Conservation (phyloP, 306 rosid species). For the Hippophae gyantsensis region DNA sequence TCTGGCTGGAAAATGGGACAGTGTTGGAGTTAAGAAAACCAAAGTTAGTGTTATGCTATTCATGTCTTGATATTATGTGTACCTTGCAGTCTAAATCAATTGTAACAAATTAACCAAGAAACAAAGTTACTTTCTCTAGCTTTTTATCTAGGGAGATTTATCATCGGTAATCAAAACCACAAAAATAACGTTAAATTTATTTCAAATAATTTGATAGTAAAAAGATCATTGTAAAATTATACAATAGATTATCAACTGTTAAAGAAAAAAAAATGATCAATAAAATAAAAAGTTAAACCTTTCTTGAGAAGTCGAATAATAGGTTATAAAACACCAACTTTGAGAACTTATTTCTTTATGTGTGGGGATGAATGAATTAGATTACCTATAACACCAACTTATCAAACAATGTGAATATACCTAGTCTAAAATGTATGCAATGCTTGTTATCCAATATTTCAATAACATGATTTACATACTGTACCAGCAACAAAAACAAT, state of each 20-base stretch:
- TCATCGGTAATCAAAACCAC: neutral
- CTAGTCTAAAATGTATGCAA: constrained; percentile 47
- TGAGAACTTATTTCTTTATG: constrained; percentile 50
- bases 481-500: constrained; percentile 24
- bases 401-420: constrained; percentile 13
- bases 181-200: neutral
- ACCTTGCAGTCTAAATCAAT: constrained; percentile 68
- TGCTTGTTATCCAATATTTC: constrained; percentile 85
- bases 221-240: neutral
- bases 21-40: no score
- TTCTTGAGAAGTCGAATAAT: constrained; percentile 51
- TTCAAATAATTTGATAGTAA: neutral
- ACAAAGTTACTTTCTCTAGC: constrained; percentile 55
- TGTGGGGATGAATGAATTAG: constrained; percentile 64
- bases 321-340: constrained; percentile 67
- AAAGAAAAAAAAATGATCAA: neutral
- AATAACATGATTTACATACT: constrained; percentile 91
- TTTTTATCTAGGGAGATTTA: constrained; percentile 43
- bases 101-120: constrained; percentile 70
- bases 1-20: no score
- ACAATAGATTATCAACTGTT: neutral
- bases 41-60: no score
- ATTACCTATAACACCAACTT: constrained; percentile 75
- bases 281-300: neutral
- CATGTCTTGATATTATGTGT: neutral